Conservation (phyloP, 2,329 filamentous ascomycete genomes). For the Dothiorella sarmentorum region DNA sequence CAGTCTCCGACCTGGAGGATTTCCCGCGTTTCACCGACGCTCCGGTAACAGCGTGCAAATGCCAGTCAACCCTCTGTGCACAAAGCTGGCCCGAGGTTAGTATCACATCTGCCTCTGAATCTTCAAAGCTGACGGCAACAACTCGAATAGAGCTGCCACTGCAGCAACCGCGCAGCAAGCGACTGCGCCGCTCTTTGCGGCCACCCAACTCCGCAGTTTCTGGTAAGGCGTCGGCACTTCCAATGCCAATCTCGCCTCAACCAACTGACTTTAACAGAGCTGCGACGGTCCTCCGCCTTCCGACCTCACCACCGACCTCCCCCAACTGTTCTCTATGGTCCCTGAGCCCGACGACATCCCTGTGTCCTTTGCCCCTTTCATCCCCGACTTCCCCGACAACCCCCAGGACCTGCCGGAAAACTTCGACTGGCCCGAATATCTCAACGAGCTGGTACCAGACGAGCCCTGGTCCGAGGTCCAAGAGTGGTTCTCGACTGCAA, state of each 20-base stretch:
- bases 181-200: background rate
- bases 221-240: background rate
- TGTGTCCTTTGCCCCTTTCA: background rate
- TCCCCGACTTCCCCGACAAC: background rate
- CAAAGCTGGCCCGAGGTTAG: background rate
- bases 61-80: background rate
- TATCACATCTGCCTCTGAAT: background rate
- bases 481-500: background rate
- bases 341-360: background rate
- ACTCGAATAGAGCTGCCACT: background rate
- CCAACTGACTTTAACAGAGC: background rate
- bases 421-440: background rate
- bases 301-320: background rate
- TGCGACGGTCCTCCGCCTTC: background rate
- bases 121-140: background rate
- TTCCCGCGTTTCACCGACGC: background rate
- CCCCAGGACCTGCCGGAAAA: background rate
- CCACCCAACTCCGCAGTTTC: background rate
- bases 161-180: slow-evolving; percentile 1
- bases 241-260: no score
- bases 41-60: background rate
- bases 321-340: background rate
- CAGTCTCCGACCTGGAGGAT: background rate
- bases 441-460: background rate
- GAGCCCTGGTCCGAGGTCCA: slow-evolving; percentile 1